A percentile compares a stretch with the other conserved stretches of the same genome.
Evolutionary conservation across 2,329 filamentous ascomycete species (phyloP).

Genomic region (Knoxdaviesia capensis): DNA sequence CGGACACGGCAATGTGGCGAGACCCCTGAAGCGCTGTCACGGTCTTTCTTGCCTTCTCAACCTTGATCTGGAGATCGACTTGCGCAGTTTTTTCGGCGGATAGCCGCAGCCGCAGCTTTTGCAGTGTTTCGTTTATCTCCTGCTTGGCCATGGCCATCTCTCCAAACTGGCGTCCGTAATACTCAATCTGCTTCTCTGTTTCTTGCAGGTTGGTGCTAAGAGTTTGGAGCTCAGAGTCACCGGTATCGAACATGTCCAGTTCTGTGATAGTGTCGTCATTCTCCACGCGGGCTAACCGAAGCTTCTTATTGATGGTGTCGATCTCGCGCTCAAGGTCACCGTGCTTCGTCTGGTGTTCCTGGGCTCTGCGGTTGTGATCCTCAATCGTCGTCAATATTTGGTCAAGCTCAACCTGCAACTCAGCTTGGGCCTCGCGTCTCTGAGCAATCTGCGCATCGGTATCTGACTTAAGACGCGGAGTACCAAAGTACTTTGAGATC

Average conservation of each 20-base stretch:
- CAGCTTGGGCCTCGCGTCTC: conserved; percentile 38
- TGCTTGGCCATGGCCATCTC: conserved; percentile 26
- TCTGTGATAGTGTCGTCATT: conserved; percentile 19
- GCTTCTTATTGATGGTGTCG: too few species aligned
- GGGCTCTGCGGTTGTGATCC: too few species aligned
- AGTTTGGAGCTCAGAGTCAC: conserved; percentile 43
- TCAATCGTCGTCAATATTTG: too few species aligned
- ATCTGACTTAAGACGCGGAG: conserved; percentile 64
- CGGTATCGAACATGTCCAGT: conserved; percentile 45
- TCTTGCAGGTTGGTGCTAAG: conserved; percentile 38
- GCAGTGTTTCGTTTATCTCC: conserved; percentile 22
- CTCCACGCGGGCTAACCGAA: too few species aligned
- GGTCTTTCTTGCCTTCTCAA: conserved; percentile 26
- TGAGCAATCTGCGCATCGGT: conserved; percentile 42
- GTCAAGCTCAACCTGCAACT: conserved; percentile 4
- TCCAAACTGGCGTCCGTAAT: conserved; percentile 34
- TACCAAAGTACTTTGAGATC: conserved; percentile 24
- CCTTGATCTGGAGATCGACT: conserved; percentile 20
- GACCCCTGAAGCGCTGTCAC: neutral
- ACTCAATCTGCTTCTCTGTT: conserved; percentile 19
- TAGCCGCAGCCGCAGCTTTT: conserved; percentile 11
- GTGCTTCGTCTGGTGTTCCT: too few species aligned
- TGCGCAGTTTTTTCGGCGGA: conserved; percentile 13
- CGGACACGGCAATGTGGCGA: conserved; percentile 23
- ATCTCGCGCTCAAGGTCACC: too few species aligned